Conservation (phyloP, 768 basidiomycete species). For the Xerocomus spinulosus region DNA sequence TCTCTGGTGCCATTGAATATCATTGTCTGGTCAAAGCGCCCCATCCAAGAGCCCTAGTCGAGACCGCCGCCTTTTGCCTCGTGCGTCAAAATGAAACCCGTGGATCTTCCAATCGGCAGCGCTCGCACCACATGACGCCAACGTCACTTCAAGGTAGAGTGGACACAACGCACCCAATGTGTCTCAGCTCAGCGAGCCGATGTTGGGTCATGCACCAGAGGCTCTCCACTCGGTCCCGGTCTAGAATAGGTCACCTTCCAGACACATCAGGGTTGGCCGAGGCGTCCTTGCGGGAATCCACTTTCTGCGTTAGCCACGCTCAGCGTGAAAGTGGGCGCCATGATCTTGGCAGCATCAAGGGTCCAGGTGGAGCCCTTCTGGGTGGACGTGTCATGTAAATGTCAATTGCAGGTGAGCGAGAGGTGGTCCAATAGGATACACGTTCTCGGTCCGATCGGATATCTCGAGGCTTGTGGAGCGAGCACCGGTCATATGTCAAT, state of each 20-base stretch:
- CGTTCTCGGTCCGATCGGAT: too few relatives aligned
- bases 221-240: too few relatives aligned
- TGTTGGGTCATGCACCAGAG: too few relatives aligned
- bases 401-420: too few relatives aligned
- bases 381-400: slow-evolving; percentile 52
- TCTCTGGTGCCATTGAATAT: slow-evolving; percentile 13
- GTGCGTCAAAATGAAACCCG: slow-evolving; percentile 57
- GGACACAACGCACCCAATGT: slow-evolving; percentile 46
- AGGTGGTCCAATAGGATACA: too few relatives aligned
- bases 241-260: too few relatives aligned
- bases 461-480: too few relatives aligned
- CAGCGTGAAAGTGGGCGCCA: slow-evolving; percentile 48
- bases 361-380: slow-evolving; percentile 40
- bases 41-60: too few relatives aligned
- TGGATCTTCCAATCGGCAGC: slow-evolving; percentile 35
- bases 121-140: slow-evolving; percentile 20
- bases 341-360: slow-evolving; percentile 50
- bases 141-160: slow-evolving; percentile 53
- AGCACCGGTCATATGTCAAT: too few relatives aligned
- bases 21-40: slow-evolving; percentile 35
- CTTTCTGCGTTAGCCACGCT: slow-evolving; percentile 64
- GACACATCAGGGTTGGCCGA: too few relatives aligned
- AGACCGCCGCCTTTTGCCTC: slow-evolving; percentile 40
- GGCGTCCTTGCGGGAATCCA: slow-evolving; percentile 64
- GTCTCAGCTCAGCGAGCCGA: too few relatives aligned